Evolutionary conservation across 768 basidiomycete genomes (phyloP), one percentile per base, ranked within the genome.

Genomic region (Serendipita indica): DNA sequence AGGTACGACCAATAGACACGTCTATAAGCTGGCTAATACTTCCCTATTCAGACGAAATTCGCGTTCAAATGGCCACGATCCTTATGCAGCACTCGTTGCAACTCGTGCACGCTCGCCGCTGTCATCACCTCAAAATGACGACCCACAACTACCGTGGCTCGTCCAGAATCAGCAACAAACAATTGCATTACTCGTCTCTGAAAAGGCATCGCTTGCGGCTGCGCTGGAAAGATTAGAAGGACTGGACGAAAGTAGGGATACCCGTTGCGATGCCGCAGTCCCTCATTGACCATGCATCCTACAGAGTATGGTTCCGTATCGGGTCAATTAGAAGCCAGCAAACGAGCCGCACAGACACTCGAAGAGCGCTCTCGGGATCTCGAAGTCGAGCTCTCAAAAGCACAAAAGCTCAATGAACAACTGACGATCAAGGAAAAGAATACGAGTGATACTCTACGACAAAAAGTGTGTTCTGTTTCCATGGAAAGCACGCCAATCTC

Each of bases 151-250:
- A 12, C 58, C 59, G 22, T 52, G 45, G 7, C 49, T 62, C 13
- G 20, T 64, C 7, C 39, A 63, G 16, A 63, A 57, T 14, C 83
- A 84, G 63, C 81, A 80, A 61, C 82, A 82, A 64, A 86, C 84
- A 0, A 86, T 92, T 60, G 75, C 83, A 45, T 67, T 85, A n/a
- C 74, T 92, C 13, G 86, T 89, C 18, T 76, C 80, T 2, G 86
- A 87, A 65, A 86, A 86, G 68, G 76, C 79, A 4, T 73, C 77
- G 18, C 72, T 87, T 33, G 70, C 73, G 14, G 67, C 64, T n/a
- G 64, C 82, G 39, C 67, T 85, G 39, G 75, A 83, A 62, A 76
- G 77, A 56, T 65, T 84, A 45, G 78, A 79, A 41, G 76, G 73
- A 46, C 68, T 78, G n/a, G 83, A 86, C 65, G 70, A 74, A 37